Percentiles rank a stretch among this genome's conserved stretches.
Evolutionary conservation across 139 green algal genomes (phyloP).

Genomic region (Tetradesmus lagerheimii): DNA sequence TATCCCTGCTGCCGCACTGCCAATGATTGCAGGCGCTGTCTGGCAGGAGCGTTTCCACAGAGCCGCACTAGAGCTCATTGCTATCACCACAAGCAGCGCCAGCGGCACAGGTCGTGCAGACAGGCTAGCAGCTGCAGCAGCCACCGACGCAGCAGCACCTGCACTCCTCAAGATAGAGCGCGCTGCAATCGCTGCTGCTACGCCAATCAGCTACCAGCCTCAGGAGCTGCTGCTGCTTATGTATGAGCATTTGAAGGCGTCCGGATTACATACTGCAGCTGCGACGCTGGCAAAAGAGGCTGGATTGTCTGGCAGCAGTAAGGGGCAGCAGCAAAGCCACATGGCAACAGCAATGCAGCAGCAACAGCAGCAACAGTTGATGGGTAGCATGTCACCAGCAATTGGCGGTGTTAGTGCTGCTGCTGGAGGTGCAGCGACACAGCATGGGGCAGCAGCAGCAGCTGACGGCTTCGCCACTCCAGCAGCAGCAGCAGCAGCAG

Average conservation of each 20-base stretch:
- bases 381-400: neutral
- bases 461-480: neutral
- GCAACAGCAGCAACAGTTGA: neutral
- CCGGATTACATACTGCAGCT: conserved; percentile 68
- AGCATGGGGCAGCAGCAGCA: neutral
- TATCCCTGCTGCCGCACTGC: too few relatives aligned
- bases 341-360: neutral
- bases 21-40: conserved; percentile 15
- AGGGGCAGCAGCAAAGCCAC: neutral
- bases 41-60: conserved; percentile 49
- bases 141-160: conserved; percentile 60
- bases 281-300: conserved; percentile 66
- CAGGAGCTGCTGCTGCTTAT: conserved; percentile 84
- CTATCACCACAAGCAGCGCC: conserved; percentile 44
- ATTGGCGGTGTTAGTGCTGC: neutral
- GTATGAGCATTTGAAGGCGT: conserved; percentile 75
- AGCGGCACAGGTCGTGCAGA: conserved; percentile 3
- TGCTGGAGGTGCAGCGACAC: neutral
- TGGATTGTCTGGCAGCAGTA: conserved; percentile 42
- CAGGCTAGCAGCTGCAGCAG: conserved; percentile 38
- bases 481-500: conserved; percentile 13
- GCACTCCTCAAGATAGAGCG: conserved; percentile 82
- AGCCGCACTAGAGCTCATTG: conserved; percentile 53
- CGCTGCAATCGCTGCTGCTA: conserved; percentile 78
- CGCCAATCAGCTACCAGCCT: conserved; percentile 72